These are phyloP conservation scores for Ogataea hybrid DNA, from an alignment of 1,139 yeast genomes.

Conservation along the genomic window DNA sequence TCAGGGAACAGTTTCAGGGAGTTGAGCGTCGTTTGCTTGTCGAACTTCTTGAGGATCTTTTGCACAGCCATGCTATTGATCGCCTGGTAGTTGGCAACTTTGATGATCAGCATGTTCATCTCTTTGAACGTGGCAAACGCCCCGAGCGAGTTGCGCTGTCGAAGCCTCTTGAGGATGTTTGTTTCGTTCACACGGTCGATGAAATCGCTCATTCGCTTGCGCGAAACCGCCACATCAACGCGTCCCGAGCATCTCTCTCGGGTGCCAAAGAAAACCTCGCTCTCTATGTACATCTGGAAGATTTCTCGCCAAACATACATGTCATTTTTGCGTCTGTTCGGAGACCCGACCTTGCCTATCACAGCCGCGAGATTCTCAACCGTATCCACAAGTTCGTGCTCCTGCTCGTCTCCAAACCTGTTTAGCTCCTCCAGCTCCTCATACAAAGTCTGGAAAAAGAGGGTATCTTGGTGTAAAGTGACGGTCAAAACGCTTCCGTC, in stretches of 20 bases:
- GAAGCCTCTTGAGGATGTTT: constrained; percentile 41
- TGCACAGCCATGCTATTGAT: constrained; percentile 62
- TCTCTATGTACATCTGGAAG: constrained; percentile 61
- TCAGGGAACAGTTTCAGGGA: constrained; percentile 48
- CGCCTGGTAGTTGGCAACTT: constrained; percentile 59
- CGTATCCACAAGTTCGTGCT: constrained; percentile 41
- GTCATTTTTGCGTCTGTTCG: constrained; percentile 47
- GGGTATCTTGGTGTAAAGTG: constrained; percentile 38
- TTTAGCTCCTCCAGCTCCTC: constrained; percentile 54
- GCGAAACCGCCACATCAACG: constrained; percentile 37
- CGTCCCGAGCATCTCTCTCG: constrained; percentile 49
- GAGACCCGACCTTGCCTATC: constrained; percentile 41
- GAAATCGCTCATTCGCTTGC: constrained; percentile 40
- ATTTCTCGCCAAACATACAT: constrained; percentile 71
- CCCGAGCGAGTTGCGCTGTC: constrained; percentile 44
- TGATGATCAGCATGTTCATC: constrained; percentile 54
- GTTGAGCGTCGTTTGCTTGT: constrained; percentile 63
- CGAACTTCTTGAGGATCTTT: constrained; percentile 72
- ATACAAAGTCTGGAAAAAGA: constrained; percentile 58
- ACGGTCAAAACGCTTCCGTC: constrained; percentile 32
- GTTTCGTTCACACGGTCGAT: constrained; percentile 40
- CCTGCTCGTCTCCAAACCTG: constrained; percentile 44
- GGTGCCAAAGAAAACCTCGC: constrained; percentile 62
- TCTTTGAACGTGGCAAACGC: constrained; percentile 52
- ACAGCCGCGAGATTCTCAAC: constrained; percentile 43